Base-by-base conservation (phyloP, 805 yeast genomes). In the Pichia occidentalis region DNA sequence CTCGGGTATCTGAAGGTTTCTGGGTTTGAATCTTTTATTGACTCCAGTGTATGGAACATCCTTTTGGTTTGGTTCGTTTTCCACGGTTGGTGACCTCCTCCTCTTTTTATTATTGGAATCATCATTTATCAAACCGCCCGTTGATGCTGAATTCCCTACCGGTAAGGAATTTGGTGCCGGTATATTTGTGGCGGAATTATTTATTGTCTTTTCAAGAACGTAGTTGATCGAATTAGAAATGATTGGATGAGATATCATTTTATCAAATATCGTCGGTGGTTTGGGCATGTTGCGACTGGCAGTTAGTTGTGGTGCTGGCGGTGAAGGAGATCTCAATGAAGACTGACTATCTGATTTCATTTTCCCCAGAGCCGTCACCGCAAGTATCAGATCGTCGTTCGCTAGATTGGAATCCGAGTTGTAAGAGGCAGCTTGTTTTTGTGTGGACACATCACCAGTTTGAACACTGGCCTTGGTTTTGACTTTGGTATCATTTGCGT, bases 201-300 rank as follows among this genome's bases (percentile, higher is more conserved):
- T 45, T 13, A 59, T 57, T 1, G 62, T 61, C 32, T 54, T 60
- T 41, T 62, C 65, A 27, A 61, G 45, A 52, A 62, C 61, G 37
- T 58, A 60, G 32, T 50, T 58, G 40, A 62, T 59, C 1, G 65
- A 59, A 31, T 51, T 53, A 5, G 65, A 57, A 1, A 62, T 62
- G 6, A 62, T 36, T 2, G 67, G 67, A 42, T 61, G 60, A 0
- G 64, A 51, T 3, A 63, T 56, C 24, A 62, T 60, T 42, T 59
- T 61, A 37, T 59, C 61, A 19, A 61, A 44, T n/a, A 62, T 53
- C 2, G 63, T 53, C 1, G 47, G 24, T 10, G 36, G n/a, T n/a
- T n/a, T n/a, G n/a, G n/a, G n/a, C n/a, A n/a, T n/a, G n/a, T n/a
- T n/a, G n/a, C n/a, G n/a, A n/a, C n/a, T n/a, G n/a, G n/a, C n/a